phyloP scores from a whole-genome alignment of 345 rosid genomes.

The Microcos paniculata region DNA sequence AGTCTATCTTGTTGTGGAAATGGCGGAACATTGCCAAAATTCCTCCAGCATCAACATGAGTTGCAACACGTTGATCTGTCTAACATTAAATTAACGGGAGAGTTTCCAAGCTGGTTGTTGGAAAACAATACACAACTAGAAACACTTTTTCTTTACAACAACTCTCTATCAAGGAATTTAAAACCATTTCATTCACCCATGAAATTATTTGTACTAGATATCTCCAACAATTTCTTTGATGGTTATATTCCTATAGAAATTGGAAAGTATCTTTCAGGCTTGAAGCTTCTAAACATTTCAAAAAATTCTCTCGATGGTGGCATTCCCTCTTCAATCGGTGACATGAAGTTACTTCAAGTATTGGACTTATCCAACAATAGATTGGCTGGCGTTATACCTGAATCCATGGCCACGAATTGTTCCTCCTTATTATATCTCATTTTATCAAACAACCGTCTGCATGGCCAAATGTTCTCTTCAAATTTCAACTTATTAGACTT shows the following conservation, averaged over 20 bases:
- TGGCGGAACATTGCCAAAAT: slow-evolving; percentile 14
- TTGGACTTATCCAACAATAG: background rate
- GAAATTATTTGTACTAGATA: background rate
- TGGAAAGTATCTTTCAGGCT: background rate
- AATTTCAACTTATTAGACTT: background rate
- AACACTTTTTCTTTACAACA: background rate
- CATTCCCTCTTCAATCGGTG: slow-evolving; percentile 5
- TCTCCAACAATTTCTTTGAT: slow-evolving; percentile 1
- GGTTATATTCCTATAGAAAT: slow-evolving; percentile 2
- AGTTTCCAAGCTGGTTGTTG: slow-evolving; percentile 33
- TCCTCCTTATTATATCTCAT: background rate
- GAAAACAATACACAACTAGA: slow-evolving; percentile 24
- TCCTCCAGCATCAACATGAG: slow-evolving; percentile 15
- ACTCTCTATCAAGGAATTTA: background rate
- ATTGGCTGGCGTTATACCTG: background rate
- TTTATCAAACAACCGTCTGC: slow-evolving; percentile 17
- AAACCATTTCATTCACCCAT: background rate
- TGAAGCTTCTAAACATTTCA: background rate
- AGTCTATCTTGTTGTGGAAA: background rate
- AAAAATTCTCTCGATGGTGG: background rate
- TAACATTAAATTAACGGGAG: background rate
- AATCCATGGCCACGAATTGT: background rate
- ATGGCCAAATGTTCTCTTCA: background rate
- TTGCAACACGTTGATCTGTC: background rate
- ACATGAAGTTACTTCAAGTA: background rate